Evolutionary conservation across 495 filamentous ascomycete genomes (phyloP).

Genomic region (Patellaria atrata): DNA sequence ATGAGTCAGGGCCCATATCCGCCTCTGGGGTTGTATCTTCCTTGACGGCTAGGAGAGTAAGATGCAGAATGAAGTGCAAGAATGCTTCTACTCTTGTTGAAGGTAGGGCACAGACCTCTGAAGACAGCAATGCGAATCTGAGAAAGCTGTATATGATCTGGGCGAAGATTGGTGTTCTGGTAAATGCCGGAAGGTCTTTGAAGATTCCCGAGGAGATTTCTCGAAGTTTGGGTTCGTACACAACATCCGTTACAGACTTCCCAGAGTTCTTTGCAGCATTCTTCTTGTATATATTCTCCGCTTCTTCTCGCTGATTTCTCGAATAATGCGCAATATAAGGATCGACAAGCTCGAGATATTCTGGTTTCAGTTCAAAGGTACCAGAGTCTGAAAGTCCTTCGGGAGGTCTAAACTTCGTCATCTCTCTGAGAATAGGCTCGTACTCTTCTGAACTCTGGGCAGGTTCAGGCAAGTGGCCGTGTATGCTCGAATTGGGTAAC

Average conservation of each 20-base stretch:
- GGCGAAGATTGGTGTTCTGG: conserved; percentile 67
- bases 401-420: conserved; percentile 76
- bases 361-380: conserved; percentile 79
- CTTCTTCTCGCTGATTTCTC: conserved; percentile 94
- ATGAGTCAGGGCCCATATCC: conserved; percentile 32
- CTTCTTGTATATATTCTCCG: conserved; percentile 72
- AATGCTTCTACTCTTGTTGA: conserved; percentile 77
- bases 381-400: conserved; percentile 86
- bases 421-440: conserved; percentile 65
- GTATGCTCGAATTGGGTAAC: conserved; percentile 81
- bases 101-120: conserved; percentile 33
- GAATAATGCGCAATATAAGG: conserved; percentile 90
- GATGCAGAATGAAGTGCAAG: conserved; percentile 77
- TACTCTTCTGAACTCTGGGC: conserved; percentile 72
- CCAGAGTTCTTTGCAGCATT: conserved; percentile 82
- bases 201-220: conserved; percentile 66
- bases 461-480: conserved; percentile 64
- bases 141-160: conserved; percentile 85
- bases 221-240: conserved; percentile 83
- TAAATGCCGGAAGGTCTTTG: conserved; percentile 58
- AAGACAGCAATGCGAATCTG: conserved; percentile 44
- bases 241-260: conserved; percentile 63
- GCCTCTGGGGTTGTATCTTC: conserved; percentile 60
- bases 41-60: conserved; percentile 64
- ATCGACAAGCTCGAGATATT: conserved; percentile 74